These are phyloP conservation scores for Phytophthora rubi DNA, from an alignment of 352 stramenopile genomes.

Conservation along the genomic window DNA sequence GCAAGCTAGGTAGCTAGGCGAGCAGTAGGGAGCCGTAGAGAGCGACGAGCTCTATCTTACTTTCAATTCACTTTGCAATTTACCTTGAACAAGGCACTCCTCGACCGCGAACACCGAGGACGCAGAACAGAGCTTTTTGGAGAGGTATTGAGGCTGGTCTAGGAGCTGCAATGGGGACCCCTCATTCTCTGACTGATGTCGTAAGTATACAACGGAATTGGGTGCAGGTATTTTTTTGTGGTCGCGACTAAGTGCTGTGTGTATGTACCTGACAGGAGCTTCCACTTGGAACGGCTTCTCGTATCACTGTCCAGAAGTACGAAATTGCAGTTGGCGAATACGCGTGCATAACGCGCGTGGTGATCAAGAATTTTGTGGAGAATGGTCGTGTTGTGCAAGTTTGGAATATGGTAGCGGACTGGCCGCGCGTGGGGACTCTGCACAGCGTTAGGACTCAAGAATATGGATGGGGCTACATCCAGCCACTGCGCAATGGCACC, in stretches of 20 bases:
- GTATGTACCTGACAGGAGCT: constrained; percentile 1
- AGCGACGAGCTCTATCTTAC: too few relatives aligned
- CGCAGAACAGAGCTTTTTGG: constrained; percentile 6
- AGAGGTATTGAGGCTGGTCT: background rate
- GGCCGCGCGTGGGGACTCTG: background rate
- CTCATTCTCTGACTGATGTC: background rate
- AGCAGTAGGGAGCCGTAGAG: too few relatives aligned
- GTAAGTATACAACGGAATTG: background rate
- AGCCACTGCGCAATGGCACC: background rate
- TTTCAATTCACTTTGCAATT: too few relatives aligned
- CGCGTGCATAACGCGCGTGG: constrained; percentile 4
- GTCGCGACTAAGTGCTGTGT: background rate
- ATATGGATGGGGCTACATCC: constrained; percentile 11
- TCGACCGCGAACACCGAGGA: too few relatives aligned
- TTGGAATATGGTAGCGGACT: constrained; percentile 13
- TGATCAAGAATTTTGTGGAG: constrained; percentile 11
- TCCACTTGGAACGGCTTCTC: background rate
- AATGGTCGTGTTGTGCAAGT: constrained; percentile 5
- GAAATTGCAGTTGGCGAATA: background rate
- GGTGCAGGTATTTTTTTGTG: background rate
- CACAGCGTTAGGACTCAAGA: constrained; percentile 7
- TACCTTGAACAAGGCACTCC: too few relatives aligned
- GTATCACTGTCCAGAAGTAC: constrained; percentile 4
- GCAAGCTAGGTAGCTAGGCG: too few relatives aligned
- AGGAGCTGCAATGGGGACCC: background rate